Conservation (phyloP, 1,284 basidiomycete genomes). For the Inonotus obliquus region DNA sequence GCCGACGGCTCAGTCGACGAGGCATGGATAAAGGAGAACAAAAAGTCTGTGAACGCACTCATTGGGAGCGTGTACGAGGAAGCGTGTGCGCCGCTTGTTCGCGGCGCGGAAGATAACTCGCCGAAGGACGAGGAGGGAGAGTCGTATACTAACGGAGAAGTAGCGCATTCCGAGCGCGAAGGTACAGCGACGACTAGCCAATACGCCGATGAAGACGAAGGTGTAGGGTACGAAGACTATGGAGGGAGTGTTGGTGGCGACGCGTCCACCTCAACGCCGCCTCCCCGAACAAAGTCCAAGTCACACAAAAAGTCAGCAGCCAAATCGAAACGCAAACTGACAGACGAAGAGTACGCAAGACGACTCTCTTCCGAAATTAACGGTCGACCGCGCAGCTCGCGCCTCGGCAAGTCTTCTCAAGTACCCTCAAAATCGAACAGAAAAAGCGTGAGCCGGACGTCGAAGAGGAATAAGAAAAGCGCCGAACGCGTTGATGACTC, state of each 20-base stretch:
- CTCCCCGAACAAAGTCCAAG: conserved; percentile 27
- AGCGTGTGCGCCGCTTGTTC: conserved; percentile 35
- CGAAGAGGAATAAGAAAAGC: conserved; percentile 49
- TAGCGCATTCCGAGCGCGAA: not conserved
- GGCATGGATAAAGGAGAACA: conserved; percentile 54
- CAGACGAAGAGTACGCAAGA: conserved; percentile 66
- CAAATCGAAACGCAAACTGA: conserved; percentile 42
- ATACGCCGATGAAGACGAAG: conserved; percentile 25
- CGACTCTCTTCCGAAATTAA: conserved; percentile 71
- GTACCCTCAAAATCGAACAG: conserved; percentile 25
- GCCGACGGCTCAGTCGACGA: conserved; percentile 45
- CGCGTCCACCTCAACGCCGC: conserved; percentile 28
- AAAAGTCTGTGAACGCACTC: conserved; percentile 50
- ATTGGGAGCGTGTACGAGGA: conserved; percentile 57
- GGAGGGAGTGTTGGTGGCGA: conserved; percentile 27
- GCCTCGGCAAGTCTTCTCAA: conserved; percentile 27
- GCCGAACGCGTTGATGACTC: conserved; percentile 49
- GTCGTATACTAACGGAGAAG: conserved; percentile 3
- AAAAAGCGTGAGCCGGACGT: conserved; percentile 35
- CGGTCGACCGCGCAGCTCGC: conserved; percentile 47
- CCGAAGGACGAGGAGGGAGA: conserved; percentile 19
- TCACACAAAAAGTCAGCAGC: conserved; percentile 42
- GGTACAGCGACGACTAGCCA: not conserved
- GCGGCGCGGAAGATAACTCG: conserved; percentile 4
- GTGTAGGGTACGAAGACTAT: conserved; percentile 26